These are phyloP conservation scores for Hanseniaspora hatyaiensis DNA, from an alignment of 805 yeast species.

Conservation along the genomic window DNA sequence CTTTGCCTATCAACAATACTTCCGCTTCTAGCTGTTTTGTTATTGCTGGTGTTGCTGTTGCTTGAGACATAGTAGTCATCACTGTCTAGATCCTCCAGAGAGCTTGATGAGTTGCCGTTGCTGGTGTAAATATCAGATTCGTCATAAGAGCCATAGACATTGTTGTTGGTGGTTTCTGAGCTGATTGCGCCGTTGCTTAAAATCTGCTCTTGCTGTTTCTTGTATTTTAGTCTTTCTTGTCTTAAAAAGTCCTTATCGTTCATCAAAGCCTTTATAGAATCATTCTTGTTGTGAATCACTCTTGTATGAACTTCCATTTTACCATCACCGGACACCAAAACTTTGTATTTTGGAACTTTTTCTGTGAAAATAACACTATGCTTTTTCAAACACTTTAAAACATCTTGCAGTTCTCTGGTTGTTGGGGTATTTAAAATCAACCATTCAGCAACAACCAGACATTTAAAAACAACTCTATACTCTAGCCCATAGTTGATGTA, in stretches of 20 bases:
- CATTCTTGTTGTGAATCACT: conserved; percentile 30
- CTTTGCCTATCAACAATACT: conserved; percentile 29
- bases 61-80: conserved; percentile 4
- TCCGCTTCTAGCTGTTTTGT: conserved; percentile 16
- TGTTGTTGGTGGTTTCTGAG: conserved; percentile 20
- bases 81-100: conserved; percentile 2
- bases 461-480: conserved; percentile 34
- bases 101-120: background rate
- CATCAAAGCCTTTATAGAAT: conserved; percentile 24
- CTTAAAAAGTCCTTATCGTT: conserved; percentile 27
- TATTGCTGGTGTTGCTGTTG: background rate
- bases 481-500: conserved; percentile 34
- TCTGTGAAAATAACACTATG: conserved; percentile 28
- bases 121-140: conserved; percentile 21
- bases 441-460: conserved; percentile 30
- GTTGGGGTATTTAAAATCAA: conserved; percentile 28
- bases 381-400: conserved; percentile 25
- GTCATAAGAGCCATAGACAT: conserved; percentile 19
- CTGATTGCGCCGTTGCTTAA: conserved; percentile 19
- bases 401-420: conserved; percentile 28
- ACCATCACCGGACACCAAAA: conserved; percentile 29
- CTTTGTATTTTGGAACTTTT: conserved; percentile 26
- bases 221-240: conserved; percentile 25
- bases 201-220: conserved; percentile 26
- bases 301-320: conserved; percentile 32